These are phyloP conservation scores for Amyloporia xantha DNA, from an alignment of 768 basidiomycete genomes.

Conservation along the genomic window DNA sequence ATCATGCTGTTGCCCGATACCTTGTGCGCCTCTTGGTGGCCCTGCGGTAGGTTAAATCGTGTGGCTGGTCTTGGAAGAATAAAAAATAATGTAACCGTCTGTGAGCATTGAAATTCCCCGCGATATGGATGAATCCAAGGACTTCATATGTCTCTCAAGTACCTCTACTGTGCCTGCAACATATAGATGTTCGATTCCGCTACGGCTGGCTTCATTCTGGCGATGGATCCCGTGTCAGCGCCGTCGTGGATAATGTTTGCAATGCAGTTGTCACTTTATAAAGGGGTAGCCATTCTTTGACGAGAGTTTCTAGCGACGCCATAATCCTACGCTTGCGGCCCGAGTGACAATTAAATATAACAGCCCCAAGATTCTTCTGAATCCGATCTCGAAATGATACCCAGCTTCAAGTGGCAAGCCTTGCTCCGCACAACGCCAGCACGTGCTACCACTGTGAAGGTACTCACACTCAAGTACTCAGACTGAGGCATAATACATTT, in stretches of 20 bases:
- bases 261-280: no score
- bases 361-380: background rate
- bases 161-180: slow-evolving; percentile 36
- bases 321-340: no score
- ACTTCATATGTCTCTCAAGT: slow-evolving; percentile 55
- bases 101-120: no score
- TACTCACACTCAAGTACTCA: background rate
- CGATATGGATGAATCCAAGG: no score
- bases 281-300: background rate
- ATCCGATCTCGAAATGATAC: background rate
- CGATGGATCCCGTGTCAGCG: no score
- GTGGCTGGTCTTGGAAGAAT: no score
- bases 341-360: background rate
- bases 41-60: no score
- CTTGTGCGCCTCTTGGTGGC: no score
- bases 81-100: no score
- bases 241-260: no score
- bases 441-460: background rate
- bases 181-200: slow-evolving; percentile 44
- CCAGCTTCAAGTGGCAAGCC: background rate
- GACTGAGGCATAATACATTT: background rate
- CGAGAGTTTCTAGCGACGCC: background rate
- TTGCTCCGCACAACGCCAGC: background rate
- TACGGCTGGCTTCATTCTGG: slow-evolving; percentile 45
- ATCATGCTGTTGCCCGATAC: no score